Conservation (phyloP, 352 stramenopile genomes). For the Globisporangium perplexum region DNA sequence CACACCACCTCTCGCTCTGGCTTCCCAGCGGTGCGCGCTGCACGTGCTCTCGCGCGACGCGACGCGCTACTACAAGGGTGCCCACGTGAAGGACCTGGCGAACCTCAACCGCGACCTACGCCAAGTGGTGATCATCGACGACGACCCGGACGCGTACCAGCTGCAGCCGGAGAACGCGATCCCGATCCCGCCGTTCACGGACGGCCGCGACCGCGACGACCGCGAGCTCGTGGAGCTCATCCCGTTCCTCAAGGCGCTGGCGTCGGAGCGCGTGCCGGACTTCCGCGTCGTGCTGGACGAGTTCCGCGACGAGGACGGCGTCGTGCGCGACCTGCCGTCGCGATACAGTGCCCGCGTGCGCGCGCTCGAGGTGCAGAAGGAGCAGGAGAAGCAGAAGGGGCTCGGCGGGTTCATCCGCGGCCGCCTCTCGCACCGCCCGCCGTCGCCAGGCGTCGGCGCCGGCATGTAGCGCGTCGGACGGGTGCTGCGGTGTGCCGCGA, state of each 20-base stretch:
- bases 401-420: slow-evolving; percentile 80
- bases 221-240: slow-evolving; percentile 77
- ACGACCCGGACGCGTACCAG: slow-evolving; percentile 75
- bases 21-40: slow-evolving; percentile 54
- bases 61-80: slow-evolving; percentile 77
- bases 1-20: neutral
- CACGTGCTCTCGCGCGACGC: slow-evolving; percentile 77
- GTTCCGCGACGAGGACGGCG: slow-evolving; percentile 79
- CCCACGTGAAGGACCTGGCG: slow-evolving; percentile 79
- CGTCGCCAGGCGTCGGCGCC: slow-evolving; percentile 6
- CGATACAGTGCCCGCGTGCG: slow-evolving; percentile 78
- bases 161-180: slow-evolving; percentile 84
- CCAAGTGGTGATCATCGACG: slow-evolving; percentile 82
- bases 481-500: neutral
- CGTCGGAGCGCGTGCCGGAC: slow-evolving; percentile 66
- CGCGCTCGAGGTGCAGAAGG: slow-evolving; percentile 75
- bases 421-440: slow-evolving; percentile 58
- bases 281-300: slow-evolving; percentile 72
- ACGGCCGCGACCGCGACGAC: slow-evolving; percentile 75
- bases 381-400: slow-evolving; percentile 76
- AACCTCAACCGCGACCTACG: slow-evolving; percentile 77
- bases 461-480: slow-evolving; percentile 7
- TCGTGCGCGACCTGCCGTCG: slow-evolving; percentile 66
- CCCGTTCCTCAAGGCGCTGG: slow-evolving; percentile 79
- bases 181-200: slow-evolving; percentile 68